Conservation (phyloP, 108 stramenopile species). For the Hondaea fermentalgiana region DNA sequence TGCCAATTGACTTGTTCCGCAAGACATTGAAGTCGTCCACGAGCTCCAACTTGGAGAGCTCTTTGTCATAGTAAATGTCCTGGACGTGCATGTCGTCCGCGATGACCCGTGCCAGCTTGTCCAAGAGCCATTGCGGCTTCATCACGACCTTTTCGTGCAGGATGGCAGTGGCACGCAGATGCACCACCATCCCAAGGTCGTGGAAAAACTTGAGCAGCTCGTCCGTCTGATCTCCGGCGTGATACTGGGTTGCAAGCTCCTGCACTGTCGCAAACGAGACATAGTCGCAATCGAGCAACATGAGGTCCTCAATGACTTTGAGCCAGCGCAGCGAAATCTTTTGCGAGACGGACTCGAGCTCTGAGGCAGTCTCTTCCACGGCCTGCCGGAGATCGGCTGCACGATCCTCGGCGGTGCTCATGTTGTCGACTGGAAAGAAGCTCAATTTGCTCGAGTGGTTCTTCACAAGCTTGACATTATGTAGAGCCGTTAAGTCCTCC, state of each 20-base stretch:
- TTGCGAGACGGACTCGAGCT: background rate
- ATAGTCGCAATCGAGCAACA: background rate
- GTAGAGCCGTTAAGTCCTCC: too few species aligned
- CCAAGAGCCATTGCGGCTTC: background rate
- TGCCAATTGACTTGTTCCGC: background rate
- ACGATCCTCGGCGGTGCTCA: background rate
- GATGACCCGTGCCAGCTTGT: background rate
- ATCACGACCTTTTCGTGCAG: background rate
- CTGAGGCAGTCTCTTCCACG: background rate
- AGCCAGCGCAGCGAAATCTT: background rate
- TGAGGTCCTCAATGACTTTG: background rate
- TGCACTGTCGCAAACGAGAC: background rate
- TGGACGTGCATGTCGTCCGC: background rate
- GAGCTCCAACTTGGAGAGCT: background rate
- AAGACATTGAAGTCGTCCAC: background rate
- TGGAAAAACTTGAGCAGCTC: background rate
- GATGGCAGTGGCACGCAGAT: background rate
- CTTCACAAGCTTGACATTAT: too few species aligned
- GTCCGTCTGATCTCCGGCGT: background rate
- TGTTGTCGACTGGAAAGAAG: background rate
- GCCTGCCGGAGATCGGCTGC: background rate
- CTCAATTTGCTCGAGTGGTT: too few species aligned
- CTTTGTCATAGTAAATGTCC: background rate
- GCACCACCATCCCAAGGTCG: background rate
- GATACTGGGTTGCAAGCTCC: background rate